Evolutionary conservation across 345 rosid genomes (phyloP), one percentile per base, ranked within the genome.

Genomic region (Clarkia xantiana): DNA sequence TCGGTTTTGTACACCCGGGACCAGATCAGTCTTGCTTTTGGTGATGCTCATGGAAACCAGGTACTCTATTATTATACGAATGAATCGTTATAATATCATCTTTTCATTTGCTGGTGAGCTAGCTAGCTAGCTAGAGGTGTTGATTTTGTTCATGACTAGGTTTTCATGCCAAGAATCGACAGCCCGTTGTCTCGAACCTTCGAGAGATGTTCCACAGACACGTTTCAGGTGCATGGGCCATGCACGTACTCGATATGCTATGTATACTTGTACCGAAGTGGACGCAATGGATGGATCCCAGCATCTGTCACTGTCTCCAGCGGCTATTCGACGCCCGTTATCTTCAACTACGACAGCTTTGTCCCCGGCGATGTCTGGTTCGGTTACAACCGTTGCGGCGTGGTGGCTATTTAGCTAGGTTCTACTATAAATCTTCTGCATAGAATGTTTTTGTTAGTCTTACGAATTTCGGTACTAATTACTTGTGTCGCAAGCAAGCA

Each of bases 31-130:
- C 70, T 82, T 5, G 19, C 84, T 0, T 82, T 79, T 47, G 86
- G 91, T n/a, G 86, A 82, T 61, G 76, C 76, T 6, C 72, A 74
- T 58, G 81, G 84, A 65, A 74, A 74, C 67, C 74, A 82, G 91
- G 91, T 82, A 2, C 4, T 15, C 11, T 17, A 44, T 44, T 9
- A 11, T 9, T 20, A 16, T 12, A 18, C 20, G 4, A 18, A n/a
- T n/a, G 15, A 1, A 18, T 18, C 49, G 25, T 17, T 46, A 3
- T 46, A 18, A 3, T 16, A 2, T 11, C 18, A 11, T 18, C n/a
- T 46, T 46, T 13, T 46, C 29, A 3, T 19, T 3, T 10, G 9
- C 22, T 8, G 20, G 50, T 44, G 1, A 10, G 20, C 23, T 45
- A 44, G 23, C 14, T 34, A 22, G 42, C 18, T 2, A 5, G 10